Evolutionary conservation across 2,329 filamentous ascomycete genomes (phyloP).

Genomic region (Exophiala phaeomuriformis): DNA sequence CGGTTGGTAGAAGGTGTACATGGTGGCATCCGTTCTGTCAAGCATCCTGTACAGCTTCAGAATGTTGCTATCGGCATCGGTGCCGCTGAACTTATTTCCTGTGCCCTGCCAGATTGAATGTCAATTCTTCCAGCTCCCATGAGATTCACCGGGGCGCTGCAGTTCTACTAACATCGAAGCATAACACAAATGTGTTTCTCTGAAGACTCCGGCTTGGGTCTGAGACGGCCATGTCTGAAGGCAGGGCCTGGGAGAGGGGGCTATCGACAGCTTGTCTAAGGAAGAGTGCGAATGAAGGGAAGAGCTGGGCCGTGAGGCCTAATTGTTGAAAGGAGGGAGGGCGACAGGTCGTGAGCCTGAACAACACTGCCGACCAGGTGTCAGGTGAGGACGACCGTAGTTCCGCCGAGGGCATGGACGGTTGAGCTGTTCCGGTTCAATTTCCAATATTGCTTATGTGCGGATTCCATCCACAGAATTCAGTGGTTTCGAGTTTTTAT

Average conservation of each 20-base stretch:
- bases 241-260: not conserved
- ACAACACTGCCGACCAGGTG: too few species aligned
- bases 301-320: not conserved
- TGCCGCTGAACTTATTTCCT: slow-evolving; percentile 39
- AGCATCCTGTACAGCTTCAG: slow-evolving; percentile 41
- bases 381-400: too few species aligned
- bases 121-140: slow-evolving; percentile 1
- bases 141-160: not conserved
- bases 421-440: too few species aligned
- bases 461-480: too few species aligned
- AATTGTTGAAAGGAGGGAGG: too few species aligned
- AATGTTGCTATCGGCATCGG: slow-evolving; percentile 42
- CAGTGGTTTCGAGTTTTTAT: too few species aligned
- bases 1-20: slow-evolving; percentile 27
- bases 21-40: slow-evolving; percentile 20
- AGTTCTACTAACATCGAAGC: slow-evolving; percentile 19
- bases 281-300: not conserved
- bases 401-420: too few species aligned
- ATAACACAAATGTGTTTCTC: slow-evolving; percentile 21
- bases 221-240: slow-evolving; percentile 8
- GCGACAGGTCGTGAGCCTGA: too few species aligned
- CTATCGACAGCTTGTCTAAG: not conserved
- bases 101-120: slow-evolving; percentile 37
- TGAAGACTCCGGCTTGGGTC: slow-evolving; percentile 5
- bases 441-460: too few species aligned